Base-by-base conservation (phyloP, 805 yeast species). In the Kodamaea restingae region DNA sequence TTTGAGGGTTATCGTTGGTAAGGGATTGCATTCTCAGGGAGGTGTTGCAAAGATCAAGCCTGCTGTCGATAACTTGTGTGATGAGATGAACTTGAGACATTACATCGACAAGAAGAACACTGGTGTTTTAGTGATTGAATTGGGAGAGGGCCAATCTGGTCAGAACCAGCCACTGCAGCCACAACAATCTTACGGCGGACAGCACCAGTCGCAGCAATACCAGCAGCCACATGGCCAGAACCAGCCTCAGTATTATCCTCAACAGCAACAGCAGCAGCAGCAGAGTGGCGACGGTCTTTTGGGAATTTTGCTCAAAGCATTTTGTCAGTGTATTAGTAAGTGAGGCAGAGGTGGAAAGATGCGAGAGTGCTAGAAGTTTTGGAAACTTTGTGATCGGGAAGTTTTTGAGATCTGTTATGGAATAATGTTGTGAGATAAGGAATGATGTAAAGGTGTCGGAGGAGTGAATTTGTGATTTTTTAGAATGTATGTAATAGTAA, bases 31-130 rank as follows among this genome's bases (percentile, higher is more conserved):
- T 58, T 86, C 96, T 1, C 70, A 73, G 38, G 70, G 79, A 48
- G 95, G 95, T 10, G 76, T 87, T 38, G 90, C 96, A 30, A 90
- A 88, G 60, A 63, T 91, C 50, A 85, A 83, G 59, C 97, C 97
- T 2, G 96, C 96, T 0, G 78, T 88, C 14, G 93, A 87, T 54
- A 73, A 77, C 36, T 62, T 87, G 54, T 88, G 96, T 60, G 55
- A 64, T 24, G 84, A 86, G 49, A 76, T 82, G 31, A 65, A 76
- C 18, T 71, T 90, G 47, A 73, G 61, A 20, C 76, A 75, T 46
- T 69, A 76, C 49, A 69, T 84, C 25, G 91, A 88, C 50, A 68
- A 70, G 2, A 74, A 82, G 39, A 91, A 91, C 58, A 46, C 84
- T 2, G 98, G 98, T 22, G 95, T 90, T 3, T 57, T 90, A 43